Base-by-base conservation (phyloP, 305 asterid genomes). In the Ilex paraguariensis region DNA sequence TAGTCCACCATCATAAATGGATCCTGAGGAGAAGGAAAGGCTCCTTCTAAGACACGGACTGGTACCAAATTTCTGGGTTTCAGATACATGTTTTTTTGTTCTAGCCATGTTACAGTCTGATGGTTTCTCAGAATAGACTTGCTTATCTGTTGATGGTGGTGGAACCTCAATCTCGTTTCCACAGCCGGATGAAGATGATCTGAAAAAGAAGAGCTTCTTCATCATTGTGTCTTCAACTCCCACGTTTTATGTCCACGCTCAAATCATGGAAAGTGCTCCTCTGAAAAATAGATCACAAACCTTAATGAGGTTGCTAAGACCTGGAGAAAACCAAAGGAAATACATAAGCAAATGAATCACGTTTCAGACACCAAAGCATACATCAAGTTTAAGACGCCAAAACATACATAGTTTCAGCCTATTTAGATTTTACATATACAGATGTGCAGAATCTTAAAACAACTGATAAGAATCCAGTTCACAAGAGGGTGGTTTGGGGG, bases 161-260 rank as follows among this genome's bases (percentile, higher is more conserved):
- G 97, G 87, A 45, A 75, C 65, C 46, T 78, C 81, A 69, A 65
- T 61, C 13, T 59, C 76, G 69, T 63, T 73, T 53, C 59, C 76
- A 50, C 60, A 61, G 68, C 60, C 82, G 40, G 88, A 73, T 53
- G 83, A 63, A 39, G 75, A 75, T 66, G 95, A 79, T 84, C 91
- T 82, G 70, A 90, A 87, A 73, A 79, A 93, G 84, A 92, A 92
- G 9, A 91, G 76, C 75, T 82, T 93, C 95, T 87, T 90, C 98
- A 93, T 92, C 80, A 70, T 75, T 63, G 62, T 68, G 64, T 53
- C 73, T 75, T 69, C 61, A 59, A 54, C 49, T 74, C 75, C 75
- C 74, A 70, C 61, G 56, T 62, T 61, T 67, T 31, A 57, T 17
- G 28, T 28, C 53, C 40, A 68, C 64, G 60, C 60, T 60, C 68